Evolutionary conservation across 2,329 filamentous ascomycete genomes (phyloP).

Genomic region (Ceratocystis destructans): DNA sequence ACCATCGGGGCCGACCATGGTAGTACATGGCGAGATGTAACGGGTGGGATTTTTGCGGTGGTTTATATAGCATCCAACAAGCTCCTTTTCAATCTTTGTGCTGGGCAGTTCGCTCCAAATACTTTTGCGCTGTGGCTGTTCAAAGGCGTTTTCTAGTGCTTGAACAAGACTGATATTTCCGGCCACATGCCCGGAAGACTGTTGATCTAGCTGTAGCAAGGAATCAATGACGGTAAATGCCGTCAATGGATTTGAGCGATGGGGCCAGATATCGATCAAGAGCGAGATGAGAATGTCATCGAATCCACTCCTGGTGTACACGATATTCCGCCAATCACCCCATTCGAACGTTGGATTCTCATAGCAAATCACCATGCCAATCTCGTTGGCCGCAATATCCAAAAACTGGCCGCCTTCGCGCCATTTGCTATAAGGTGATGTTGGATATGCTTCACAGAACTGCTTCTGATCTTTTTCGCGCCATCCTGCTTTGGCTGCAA

Average conservation of each 20-base stretch:
- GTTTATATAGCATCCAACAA: conserved; percentile 9
- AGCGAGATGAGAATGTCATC: conserved; percentile 14
- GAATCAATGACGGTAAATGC: conserved; percentile 13
- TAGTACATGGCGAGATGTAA: conserved; percentile 15
- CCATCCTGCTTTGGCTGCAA: conserved; percentile 11
- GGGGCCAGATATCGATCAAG: conserved; percentile 15
- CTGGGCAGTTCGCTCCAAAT: conserved; percentile 17
- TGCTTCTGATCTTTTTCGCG: neutral
- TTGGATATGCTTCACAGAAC: conserved; percentile 15
- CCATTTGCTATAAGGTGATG: conserved; percentile 3
- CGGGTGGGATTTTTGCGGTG: conserved; percentile 16
- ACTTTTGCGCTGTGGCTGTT: conserved; percentile 11
- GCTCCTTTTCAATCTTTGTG: conserved; percentile 1
- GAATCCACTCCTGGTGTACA: conserved; percentile 15
- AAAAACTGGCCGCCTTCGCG: conserved; percentile 16
- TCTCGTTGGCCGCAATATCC: conserved; percentile 18
- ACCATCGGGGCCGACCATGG: conserved; percentile 15
- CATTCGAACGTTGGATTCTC: conserved; percentile 17
- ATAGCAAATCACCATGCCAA: conserved; percentile 14
- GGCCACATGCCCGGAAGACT: neutral
- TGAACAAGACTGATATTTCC: neutral
- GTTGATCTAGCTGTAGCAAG: conserved; percentile 12
- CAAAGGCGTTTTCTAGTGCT: conserved; percentile 13
- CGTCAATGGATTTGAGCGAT: neutral
- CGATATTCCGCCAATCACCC: conserved; percentile 17